Evolutionary conservation across 1,284 basidiomycete genomes (phyloP), one percentile per base, ranked within the genome.

Genomic region (Boletus nobilissimus): DNA sequence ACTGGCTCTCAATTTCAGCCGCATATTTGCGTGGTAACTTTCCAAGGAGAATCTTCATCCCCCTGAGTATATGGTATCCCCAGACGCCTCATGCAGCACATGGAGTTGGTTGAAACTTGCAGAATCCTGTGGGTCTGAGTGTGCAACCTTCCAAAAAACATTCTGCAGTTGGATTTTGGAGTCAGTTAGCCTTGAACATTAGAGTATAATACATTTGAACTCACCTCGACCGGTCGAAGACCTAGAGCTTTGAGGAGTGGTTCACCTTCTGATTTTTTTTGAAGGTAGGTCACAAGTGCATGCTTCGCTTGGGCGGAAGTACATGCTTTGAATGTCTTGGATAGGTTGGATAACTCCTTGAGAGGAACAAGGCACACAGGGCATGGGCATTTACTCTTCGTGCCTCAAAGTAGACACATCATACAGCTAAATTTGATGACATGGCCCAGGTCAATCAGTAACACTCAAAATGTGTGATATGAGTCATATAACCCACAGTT

Each of bases 131-230:
- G 72, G 66, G 32, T 74, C 73, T 36, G 54, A 74, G 68, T 62
- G 38, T 24, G 2, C 32, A 46, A 74, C 57, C 36, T 32, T 68
- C 60, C 60, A 70, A 39, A 74, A 74, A 46, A 74, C 57, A 64
- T 74, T 74, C 73, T 74, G 36, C 14, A 26, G n/a, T 66, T 43
- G 57, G 34, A 40, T 64, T 64, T 39, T 46, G 38, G 63, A 64
- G 38, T 38, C 24, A 18, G 14, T 64, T 64, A 63, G 62, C 62
- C 34, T 22, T 34, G 22, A 62, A 36, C 22, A 16, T 39, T 24
- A 64, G 24, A 39, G 38, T 29, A 39, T 40, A 19, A 48, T 62
- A 62, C 34, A 18, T 62, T 34, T 60, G 32, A 54, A 72, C 72
- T 72, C 39, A 57, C n/a, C 19, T 16, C 9, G 32, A 60, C 57